Evolutionary conservation across 2,329 filamentous ascomycete species (phyloP).

Genomic region (Aspergillus novoparasiticus): DNA sequence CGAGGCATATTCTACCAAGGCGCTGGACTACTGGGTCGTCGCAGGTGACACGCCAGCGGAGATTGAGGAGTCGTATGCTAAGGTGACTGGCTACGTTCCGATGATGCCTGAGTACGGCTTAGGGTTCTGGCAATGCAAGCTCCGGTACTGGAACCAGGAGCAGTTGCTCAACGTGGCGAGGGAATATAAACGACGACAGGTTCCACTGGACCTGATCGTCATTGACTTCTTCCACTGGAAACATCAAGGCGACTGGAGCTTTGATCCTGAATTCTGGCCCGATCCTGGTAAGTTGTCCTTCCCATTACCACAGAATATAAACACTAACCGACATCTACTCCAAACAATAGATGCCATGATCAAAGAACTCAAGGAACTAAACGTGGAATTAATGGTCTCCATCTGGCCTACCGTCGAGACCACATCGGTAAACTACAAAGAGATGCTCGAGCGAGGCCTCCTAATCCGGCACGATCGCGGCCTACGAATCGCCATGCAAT

Average conservation of each 20-base stretch:
- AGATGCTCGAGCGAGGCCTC: conserved; percentile 64
- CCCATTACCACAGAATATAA: no score
- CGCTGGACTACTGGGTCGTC: conserved; percentile 67
- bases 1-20: conserved; percentile 60
- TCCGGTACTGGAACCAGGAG: conserved; percentile 67
- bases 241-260: conserved; percentile 68
- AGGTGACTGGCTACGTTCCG: conserved; percentile 60
- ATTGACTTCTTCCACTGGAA: conserved; percentile 71
- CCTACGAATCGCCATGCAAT: conserved; percentile 60
- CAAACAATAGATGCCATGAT: conserved; percentile 59
- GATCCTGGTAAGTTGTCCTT: conserved; percentile 53
- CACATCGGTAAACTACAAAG: conserved; percentile 59
- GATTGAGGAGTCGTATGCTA: conserved; percentile 60
- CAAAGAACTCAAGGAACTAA: conserved; percentile 59
- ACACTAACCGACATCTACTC: background rate
- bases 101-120: conserved; percentile 71
- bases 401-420: conserved; percentile 70
- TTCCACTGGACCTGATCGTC: conserved; percentile 68
- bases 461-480: conserved; percentile 65
- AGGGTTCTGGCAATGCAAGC: conserved; percentile 70
- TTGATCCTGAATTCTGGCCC: conserved; percentile 66
- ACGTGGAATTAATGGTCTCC: conserved; percentile 68
- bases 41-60: conserved; percentile 58
- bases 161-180: conserved; percentile 63
- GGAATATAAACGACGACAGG: conserved; percentile 57